Evolutionary conservation across 805 yeast genomes (phyloP).

Genomic region (Starmerella lactis-condensi): DNA sequence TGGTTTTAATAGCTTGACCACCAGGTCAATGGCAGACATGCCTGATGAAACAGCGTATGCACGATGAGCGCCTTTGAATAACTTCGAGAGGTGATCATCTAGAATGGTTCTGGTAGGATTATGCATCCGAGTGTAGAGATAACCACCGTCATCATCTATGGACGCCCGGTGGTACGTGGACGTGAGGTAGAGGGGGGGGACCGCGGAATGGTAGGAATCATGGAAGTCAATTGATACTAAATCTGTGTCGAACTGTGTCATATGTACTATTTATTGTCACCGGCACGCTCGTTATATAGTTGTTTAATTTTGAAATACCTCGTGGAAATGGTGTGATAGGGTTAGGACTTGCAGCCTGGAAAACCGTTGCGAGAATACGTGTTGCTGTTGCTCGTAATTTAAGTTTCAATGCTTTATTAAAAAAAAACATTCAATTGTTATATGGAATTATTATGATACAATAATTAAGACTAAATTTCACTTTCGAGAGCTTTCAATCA

Average conservation of each 20-base stretch:
- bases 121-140: conserved; percentile 78
- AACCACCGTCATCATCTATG: conserved; percentile 56
- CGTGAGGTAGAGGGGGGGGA: conserved; percentile 76
- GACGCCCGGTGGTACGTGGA: conserved; percentile 84
- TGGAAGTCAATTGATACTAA: conserved; percentile 40
- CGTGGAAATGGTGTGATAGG: no score
- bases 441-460: no score
- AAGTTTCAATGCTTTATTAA: no score
- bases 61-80: conserved; percentile 52
- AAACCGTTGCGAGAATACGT: no score
- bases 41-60: conserved; percentile 77
- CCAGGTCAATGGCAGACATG: conserved; percentile 81
- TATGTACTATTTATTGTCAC: no score
- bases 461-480: no score
- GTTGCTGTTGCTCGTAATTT: no score
- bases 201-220: conserved; percentile 63
- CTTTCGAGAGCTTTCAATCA: no score
- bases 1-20: conserved; percentile 50
- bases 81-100: conserved; percentile 56
- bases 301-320: no score
- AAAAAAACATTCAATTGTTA: no score
- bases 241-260: conserved; percentile 48
- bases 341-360: no score
- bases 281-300: no score
- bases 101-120: conserved; percentile 77